phyloP scores from a whole-genome alignment of 176 grass and related monocot species.

The Raddia distichophylla region DNA sequence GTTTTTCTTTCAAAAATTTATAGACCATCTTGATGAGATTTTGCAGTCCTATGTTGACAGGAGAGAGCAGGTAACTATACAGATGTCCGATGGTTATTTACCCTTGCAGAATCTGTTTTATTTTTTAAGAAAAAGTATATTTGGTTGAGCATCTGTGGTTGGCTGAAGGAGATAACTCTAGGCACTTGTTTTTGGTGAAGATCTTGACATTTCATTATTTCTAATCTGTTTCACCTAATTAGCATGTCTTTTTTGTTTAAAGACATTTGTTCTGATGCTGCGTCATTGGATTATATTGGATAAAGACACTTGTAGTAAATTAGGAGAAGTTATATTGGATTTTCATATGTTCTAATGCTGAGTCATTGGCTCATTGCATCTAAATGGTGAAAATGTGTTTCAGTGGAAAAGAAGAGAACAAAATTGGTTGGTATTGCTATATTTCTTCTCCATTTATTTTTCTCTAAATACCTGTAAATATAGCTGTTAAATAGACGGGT shows the following conservation, averaged over 20 bases:
- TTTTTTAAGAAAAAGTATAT: neutral
- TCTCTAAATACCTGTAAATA: constrained; percentile 20
- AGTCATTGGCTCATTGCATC: neutral
- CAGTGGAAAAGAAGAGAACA: too few species aligned
- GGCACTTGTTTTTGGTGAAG: constrained; percentile 19
- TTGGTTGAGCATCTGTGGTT: constrained; percentile 24
- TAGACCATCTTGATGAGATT: constrained; percentile 92
- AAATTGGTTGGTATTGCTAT: constrained; percentile 10
- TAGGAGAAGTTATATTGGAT: too few species aligned
- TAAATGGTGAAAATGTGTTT: neutral
- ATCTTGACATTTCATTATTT: constrained; percentile 12
- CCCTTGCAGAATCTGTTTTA: neutral
- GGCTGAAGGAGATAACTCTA: constrained; percentile 32
- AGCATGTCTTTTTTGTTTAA: neutral
- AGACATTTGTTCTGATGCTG: neutral
- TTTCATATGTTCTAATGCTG: too few species aligned
- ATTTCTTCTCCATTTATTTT: constrained; percentile 19
- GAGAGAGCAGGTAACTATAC: constrained; percentile 84
- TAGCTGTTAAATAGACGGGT: constrained; percentile 7
- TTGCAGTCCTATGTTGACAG: constrained; percentile 94
- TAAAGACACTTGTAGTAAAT: too few species aligned
- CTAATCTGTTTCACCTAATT: neutral
- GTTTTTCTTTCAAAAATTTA: constrained; percentile 71
- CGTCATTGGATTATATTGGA: too few species aligned
- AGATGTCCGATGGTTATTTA: constrained; percentile 31